Conservation (phyloP, 306 rosid species). For the Astragalus glycyphyllos region DNA sequence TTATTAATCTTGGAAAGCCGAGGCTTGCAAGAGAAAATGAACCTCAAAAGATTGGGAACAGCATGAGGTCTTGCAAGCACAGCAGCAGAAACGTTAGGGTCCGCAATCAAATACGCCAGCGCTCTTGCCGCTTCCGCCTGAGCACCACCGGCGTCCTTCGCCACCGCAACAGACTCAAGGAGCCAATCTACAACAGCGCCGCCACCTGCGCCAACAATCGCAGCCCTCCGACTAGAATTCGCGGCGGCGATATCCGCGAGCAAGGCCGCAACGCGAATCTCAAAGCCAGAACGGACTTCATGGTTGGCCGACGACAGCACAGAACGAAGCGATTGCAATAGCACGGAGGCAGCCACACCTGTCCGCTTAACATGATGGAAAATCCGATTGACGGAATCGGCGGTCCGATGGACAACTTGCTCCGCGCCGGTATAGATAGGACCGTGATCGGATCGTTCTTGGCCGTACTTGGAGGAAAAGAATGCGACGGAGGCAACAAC, state of each 20-base stretch:
- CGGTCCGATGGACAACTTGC: conserved; percentile 51
- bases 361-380: conserved; percentile 75
- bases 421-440: conserved; percentile 56
- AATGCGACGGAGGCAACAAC: conserved; percentile 57
- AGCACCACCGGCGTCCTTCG: conserved; percentile 66
- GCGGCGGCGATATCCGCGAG: conserved; percentile 90
- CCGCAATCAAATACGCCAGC: conserved; percentile 85
- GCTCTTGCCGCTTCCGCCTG: conserved; percentile 98
- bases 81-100: conserved; percentile 76
- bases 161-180: conserved; percentile 83
- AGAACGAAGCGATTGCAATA: conserved; percentile 86
- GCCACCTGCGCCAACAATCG: conserved; percentile 86
- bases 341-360: conserved; percentile 77
- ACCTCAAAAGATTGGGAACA: conserved; percentile 82
- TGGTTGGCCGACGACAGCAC: conserved; percentile 89
- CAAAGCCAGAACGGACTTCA: conserved; percentile 91
- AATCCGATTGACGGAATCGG: conserved; percentile 57
- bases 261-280: conserved; percentile 88
- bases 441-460: conserved; percentile 31
- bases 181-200: conserved; percentile 98
- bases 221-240: conserved; percentile 76
- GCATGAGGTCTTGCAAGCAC: conserved; percentile 89
- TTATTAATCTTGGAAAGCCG: conserved; percentile 70
- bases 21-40: conserved; percentile 93
- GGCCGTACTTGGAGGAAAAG: conserved; percentile 33